Evolutionary conservation across 495 filamentous ascomycete species (phyloP), one percentile per base, ranked within the genome.

Genomic region (Neurospora sp.): DNA sequence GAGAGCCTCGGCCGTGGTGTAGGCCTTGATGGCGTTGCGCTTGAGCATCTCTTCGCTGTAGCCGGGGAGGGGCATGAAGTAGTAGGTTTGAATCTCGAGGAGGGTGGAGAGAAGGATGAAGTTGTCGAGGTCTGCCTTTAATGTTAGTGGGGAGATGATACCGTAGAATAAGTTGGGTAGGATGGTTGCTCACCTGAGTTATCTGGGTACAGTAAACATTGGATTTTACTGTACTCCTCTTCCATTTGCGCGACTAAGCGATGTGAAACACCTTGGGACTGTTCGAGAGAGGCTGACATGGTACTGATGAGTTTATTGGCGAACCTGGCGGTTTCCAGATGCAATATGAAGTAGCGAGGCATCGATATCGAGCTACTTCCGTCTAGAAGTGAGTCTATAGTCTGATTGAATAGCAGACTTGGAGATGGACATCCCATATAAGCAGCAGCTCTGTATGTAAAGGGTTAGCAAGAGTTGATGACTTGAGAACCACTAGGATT

Each of bases 71-170:
- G 83, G 82, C 74, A 84, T 82, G 72, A 85, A 78, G 77, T 85
- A 85, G 77, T 81, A 85, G 14, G 76, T 77, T 69, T 85, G 83
- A 69, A 85, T 83, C 12, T 85, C 83, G 9, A 85, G 79, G 38
- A 78, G 79, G 9, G 83, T 81, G 0, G 83, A 79, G 7, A 84
- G 71, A 9, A 82, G 77, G 69, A 80, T 83, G 71, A 85, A 81
- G 31, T 78, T 72, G 75, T 83, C 83, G 4, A 84, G 73, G 44
- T 84, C 83, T 78, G 76, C 75, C 75, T 16, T 8, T 14, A 9
- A 5, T 27, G 48, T 59, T 59, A 27, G 10, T 37, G 35, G 20
- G 9, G 22, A 2, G 9, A 59, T 14, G 20, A 27, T 53, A 7
- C 48, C 20, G 4, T 27, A 22, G 27, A 73, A 16, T 5, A 16